Evolutionary conservation across 2,329 filamentous ascomycete species (phyloP), one percentile per base, ranked within the genome.

Genomic region (Stagonosporopsis cucurbitacearum): DNA sequence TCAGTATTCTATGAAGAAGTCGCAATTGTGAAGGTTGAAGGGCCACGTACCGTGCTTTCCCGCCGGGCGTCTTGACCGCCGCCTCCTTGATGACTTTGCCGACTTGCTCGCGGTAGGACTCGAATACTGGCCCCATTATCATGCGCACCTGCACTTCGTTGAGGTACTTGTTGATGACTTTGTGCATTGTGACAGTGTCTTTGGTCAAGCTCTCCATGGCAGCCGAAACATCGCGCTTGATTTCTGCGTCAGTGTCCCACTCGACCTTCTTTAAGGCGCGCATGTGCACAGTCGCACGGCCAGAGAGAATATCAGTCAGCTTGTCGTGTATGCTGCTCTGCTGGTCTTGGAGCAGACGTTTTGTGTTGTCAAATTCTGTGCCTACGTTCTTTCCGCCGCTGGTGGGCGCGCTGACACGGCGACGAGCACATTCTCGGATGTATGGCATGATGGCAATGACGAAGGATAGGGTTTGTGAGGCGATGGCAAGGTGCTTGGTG

Each of bases 311-410:
- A 62, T 96, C 92, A 17, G 96, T 90, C 1, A 97, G 80, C 73
- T 97, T 97, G 69, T 96, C 92, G 72, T 95, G 92, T 57, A 97
- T 96, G 58, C 86, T 92, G 60, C 88, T 88, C 71, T 96, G 92
- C 70, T 97, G 93, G 71, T 97, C 93, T 70, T 96, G 91, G 64
- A 90, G 88, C 8, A 93, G 79, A 19, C 92, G 84, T 62, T 90
- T 89, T 49, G 95, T 88, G 74, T 91, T 94, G 78, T 97, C 93
- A 66, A 96, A 96, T 62, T 96, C 92, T 32, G 85, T 86, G 78
- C 94, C 80, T 74, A 69, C 73, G 66, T 79, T 80, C 15, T 80
- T 79, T 13, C 35, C 54, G 3, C 48, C 25, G 6, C 19, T 19
- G 36, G 59, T 61, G 2, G 75, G 76, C 2, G 76, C 54, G 64